phyloP scores from a whole-genome alignment of 257 asterid species.

The Capsicum baccatum region DNA sequence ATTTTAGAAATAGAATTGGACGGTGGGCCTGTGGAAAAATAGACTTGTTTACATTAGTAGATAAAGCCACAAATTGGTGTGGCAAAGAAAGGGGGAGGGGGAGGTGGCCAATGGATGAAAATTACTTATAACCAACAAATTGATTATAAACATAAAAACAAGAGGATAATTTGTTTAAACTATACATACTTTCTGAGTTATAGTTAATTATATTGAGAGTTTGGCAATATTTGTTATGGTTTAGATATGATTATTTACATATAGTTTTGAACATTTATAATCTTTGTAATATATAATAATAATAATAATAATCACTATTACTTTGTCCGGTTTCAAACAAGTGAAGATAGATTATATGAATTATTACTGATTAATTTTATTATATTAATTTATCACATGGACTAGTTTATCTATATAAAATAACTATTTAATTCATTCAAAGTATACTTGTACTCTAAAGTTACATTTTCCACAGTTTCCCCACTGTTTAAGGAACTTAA shows the following conservation, averaged over 20 bases:
- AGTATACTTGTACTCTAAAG: background rate
- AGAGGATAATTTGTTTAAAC: background rate
- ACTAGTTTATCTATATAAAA: background rate
- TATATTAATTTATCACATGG: background rate
- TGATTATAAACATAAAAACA: background rate
- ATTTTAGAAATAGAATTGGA: background rate
- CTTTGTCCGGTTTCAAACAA: background rate
- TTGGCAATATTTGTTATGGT: background rate
- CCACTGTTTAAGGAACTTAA: background rate
- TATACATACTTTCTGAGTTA: background rate
- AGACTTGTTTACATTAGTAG: background rate
- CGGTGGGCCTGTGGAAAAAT: slow-evolving; percentile 31
- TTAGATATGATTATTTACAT: too few species aligned
- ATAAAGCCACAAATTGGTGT: slow-evolving; percentile 20
- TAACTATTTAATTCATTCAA: background rate
- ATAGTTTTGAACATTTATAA: background rate
- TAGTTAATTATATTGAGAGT: background rate
- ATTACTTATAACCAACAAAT: background rate
- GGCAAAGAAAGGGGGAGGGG: background rate
- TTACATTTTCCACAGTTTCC: background rate
- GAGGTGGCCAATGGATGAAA: background rate
- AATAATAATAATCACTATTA: background rate
- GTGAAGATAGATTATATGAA: background rate
- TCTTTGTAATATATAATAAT: background rate
- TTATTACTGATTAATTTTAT: background rate